A percentile compares a stretch with the other conserved stretches of the same genome.
Conservation (phyloP, 768 basidiomycete species). For the Albatrellus ellisii region DNA sequence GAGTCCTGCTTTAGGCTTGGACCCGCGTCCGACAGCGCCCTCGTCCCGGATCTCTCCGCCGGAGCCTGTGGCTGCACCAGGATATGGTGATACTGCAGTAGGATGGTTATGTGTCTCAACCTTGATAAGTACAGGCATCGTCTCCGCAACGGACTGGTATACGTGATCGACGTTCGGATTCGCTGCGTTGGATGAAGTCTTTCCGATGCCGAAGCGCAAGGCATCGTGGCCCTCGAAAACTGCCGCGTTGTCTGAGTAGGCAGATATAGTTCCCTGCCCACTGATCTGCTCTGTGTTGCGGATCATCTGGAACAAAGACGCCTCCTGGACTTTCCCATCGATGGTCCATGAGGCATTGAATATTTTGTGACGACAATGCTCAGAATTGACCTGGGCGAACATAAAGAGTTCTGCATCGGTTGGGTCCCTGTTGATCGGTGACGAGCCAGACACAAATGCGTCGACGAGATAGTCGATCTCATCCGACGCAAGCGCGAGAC, state of each 20-base stretch:
- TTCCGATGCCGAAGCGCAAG: conserved; percentile 57
- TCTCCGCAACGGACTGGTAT: conserved; percentile 48
- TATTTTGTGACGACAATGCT: conserved; percentile 98
- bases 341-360: conserved; percentile 97
- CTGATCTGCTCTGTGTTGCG: conserved; percentile 82
- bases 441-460: conserved; percentile 65
- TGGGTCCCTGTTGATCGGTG: conserved; percentile 68
- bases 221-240: conserved; percentile 71
- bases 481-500: conserved; percentile 79
- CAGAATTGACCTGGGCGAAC: conserved; percentile 99
- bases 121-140: conserved; percentile 86
- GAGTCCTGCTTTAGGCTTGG: conserved; percentile 92
- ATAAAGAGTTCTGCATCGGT: conserved; percentile 98
- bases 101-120: conserved; percentile 99
- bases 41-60: conserved; percentile 99
- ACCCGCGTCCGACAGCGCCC: conserved; percentile 89
- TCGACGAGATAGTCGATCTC: conserved; percentile 86
- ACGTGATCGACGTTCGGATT: conserved; percentile 16
- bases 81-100: conserved; percentile 94
- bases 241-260: conserved; percentile 97
- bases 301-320: conserved; percentile 93
- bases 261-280: conserved; percentile 75
- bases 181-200: conserved; percentile 12
- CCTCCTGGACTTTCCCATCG: conserved; percentile 48
- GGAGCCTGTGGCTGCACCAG: conserved; percentile 97